Evolutionary conservation across 1,284 basidiomycete genomes (phyloP).

Genomic region (Volvariella surrecta): DNA sequence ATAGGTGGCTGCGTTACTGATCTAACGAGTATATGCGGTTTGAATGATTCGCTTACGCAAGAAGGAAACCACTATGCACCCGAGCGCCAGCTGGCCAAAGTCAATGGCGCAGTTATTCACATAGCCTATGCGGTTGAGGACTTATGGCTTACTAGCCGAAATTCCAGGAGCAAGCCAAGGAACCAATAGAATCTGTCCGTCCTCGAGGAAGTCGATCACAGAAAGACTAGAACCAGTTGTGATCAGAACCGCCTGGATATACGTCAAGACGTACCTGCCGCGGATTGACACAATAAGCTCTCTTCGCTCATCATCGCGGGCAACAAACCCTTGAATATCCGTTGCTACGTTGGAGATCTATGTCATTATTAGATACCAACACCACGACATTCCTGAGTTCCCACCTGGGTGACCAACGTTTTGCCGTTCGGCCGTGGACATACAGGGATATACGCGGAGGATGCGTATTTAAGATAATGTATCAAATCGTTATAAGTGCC

Average conservation of each 20-base stretch:
- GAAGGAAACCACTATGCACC: conserved; percentile 36
- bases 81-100: conserved; percentile 24
- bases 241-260: not conserved
- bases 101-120: conserved; percentile 22
- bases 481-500: conserved; percentile 30
- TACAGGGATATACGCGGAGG: conserved; percentile 35
- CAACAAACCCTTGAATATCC: conserved; percentile 39
- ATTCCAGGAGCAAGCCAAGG: conserved; percentile 28
- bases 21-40: not conserved
- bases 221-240: conserved; percentile 21
- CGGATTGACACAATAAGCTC: conserved; percentile 40
- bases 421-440: conserved; percentile 43
- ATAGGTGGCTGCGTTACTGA: conserved; percentile 12
- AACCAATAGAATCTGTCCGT: conserved; percentile 25
- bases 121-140: conserved; percentile 12
- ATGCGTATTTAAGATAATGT: conserved; percentile 41
- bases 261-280: conserved; percentile 32
- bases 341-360: conserved; percentile 34
- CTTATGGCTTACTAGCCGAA: conserved; percentile 18
- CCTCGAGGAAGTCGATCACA: conserved; percentile 26
- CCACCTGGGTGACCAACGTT: conserved; percentile 31
- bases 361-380: not conserved
- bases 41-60: conserved; percentile 24
- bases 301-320: conserved; percentile 31
- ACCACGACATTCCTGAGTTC: conserved; percentile 7